These are phyloP conservation scores for Chrysosporium keratinophilum DNA, from an alignment of 2,329 filamentous ascomycete species.

Conservation along the genomic window DNA sequence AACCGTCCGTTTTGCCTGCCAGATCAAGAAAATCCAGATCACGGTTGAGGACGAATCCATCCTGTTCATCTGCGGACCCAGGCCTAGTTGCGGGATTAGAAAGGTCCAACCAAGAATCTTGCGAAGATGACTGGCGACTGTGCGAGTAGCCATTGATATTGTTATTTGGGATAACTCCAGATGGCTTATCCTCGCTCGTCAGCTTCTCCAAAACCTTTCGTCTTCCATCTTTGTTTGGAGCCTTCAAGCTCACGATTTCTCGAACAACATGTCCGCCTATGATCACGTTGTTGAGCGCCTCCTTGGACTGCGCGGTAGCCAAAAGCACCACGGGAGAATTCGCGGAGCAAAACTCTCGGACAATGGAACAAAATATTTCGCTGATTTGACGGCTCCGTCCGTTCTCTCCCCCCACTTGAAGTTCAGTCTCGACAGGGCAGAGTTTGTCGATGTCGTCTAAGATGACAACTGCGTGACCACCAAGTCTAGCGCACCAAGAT, in stretches of 20 bases:
- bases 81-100: slow-evolving; percentile 47
- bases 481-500: slow-evolving; percentile 79
- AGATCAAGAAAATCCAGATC: slow-evolving; percentile 85
- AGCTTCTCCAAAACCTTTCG: slow-evolving; percentile 74
- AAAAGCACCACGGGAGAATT: slow-evolving; percentile 76
- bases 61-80: slow-evolving; percentile 35
- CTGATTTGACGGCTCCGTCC: slow-evolving; percentile 84
- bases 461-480: slow-evolving; percentile 73
- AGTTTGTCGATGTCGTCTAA: slow-evolving; percentile 89
- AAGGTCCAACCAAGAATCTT: slow-evolving; percentile 68
- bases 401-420: slow-evolving; percentile 89
- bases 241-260: slow-evolving; percentile 80
- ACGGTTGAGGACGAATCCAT: slow-evolving; percentile 62
- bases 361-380: slow-evolving; percentile 73
- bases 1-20: slow-evolving; percentile 88
- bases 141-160: slow-evolving; percentile 30
- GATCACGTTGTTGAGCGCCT: slow-evolving; percentile 79
- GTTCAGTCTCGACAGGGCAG: slow-evolving; percentile 85
- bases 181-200: slow-evolving; percentile 41
- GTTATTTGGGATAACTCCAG: slow-evolving; percentile 26
- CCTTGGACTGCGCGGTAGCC: slow-evolving; percentile 85
- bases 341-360: slow-evolving; percentile 69
- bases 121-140: slow-evolving; percentile 30
- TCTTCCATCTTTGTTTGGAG: slow-evolving; percentile 83
- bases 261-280: slow-evolving; percentile 85